These are phyloP conservation scores for Symbiodinium pilosum DNA, from an alignment of 73 alveolate species.

Conservation along the genomic window DNA sequence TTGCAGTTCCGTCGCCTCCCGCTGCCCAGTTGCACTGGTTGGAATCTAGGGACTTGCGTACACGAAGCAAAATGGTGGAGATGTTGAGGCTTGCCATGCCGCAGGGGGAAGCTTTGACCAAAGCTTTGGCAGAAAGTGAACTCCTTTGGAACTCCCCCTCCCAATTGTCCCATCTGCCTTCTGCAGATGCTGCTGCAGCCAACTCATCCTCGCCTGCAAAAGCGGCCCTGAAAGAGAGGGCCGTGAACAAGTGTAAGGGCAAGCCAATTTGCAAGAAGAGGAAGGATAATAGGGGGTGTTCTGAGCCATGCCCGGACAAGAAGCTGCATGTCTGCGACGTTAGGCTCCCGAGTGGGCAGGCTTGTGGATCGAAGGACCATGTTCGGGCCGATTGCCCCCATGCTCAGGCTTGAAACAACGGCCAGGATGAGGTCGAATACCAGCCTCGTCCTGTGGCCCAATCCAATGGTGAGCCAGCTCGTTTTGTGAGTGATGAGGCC, in stretches of 20 bases:
- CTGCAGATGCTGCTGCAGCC: background rate
- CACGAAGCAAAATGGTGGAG: background rate
- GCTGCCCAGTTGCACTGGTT: background rate
- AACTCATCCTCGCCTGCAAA: background rate
- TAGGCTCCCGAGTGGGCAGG: background rate
- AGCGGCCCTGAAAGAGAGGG: background rate
- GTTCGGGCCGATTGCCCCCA: background rate
- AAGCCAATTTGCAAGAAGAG: background rate
- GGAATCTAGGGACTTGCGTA: background rate
- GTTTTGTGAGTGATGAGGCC: too few species aligned
- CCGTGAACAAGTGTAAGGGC: too few species aligned
- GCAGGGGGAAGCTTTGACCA: background rate
- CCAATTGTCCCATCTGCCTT: background rate
- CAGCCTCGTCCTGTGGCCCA: background rate
- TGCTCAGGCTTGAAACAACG: background rate
- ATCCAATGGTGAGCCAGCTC: background rate
- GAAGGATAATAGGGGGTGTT: background rate
- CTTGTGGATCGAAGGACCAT: background rate
- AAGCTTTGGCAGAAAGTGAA: background rate
- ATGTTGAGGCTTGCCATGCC: background rate
- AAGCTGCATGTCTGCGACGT: background rate
- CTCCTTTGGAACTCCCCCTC: background rate
- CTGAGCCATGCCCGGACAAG: background rate
- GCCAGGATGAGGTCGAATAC: background rate
- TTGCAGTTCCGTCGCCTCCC: background rate